These are phyloP conservation scores for Physcia stellaris DNA, from an alignment of 495 filamentous ascomycete species.

Conservation along the genomic window DNA sequence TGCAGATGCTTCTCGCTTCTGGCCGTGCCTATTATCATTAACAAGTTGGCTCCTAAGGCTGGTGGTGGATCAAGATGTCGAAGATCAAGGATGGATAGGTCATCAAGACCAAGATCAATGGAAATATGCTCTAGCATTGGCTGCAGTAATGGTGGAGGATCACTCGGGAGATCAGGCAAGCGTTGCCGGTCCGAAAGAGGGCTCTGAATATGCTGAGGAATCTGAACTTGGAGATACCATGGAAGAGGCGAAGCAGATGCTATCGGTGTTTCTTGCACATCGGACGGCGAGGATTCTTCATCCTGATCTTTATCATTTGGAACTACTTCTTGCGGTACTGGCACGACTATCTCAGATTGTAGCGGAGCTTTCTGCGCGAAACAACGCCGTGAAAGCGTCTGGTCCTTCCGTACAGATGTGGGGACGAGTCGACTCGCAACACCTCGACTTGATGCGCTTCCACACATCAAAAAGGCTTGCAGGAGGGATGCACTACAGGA, in stretches of 20 bases:
- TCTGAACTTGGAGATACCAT: conserved; percentile 79
- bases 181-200: conserved; percentile 45
- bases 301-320: too few relatives aligned
- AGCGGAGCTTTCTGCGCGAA: too few relatives aligned
- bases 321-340: too few relatives aligned
- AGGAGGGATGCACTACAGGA: too few relatives aligned
- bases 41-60: conserved; percentile 69
- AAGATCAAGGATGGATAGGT: conserved; percentile 64
- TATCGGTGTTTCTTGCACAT: neutral
- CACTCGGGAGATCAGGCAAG: conserved; percentile 61
- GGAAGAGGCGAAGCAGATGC: conserved; percentile 27
- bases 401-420: too few relatives aligned
- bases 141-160: conserved; percentile 58
- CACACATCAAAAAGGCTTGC: too few relatives aligned
- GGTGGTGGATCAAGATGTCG: conserved; percentile 73
- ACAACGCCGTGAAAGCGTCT: too few relatives aligned
- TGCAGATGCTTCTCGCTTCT: conserved; percentile 88
- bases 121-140: conserved; percentile 65
- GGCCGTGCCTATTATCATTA: conserved; percentile 91
- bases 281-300: too few relatives aligned
- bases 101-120: conserved; percentile 69
- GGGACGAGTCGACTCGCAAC: too few relatives aligned
- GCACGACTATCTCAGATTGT: too few relatives aligned
- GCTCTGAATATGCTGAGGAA: conserved; percentile 23
- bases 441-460: too few relatives aligned